Percentiles rank a stretch among this genome's conserved stretches.
Evolutionary conservation across 2,329 filamentous ascomycete genomes (phyloP).

Genomic region (Alternaria atra): DNA sequence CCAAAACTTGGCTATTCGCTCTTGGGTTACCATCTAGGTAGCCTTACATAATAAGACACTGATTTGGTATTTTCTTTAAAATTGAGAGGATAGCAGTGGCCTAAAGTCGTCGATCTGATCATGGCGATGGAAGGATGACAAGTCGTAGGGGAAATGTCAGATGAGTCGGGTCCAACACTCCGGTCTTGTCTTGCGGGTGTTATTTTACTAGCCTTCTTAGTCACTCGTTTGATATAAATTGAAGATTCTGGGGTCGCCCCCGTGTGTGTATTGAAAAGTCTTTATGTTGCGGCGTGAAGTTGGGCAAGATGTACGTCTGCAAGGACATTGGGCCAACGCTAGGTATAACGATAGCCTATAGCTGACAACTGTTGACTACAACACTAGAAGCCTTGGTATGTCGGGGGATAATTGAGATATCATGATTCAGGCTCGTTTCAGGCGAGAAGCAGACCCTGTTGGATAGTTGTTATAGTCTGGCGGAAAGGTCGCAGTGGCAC

Average conservation of each 20-base stretch:
- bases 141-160: not conserved
- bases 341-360: too few species aligned
- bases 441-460: too few species aligned
- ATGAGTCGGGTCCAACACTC: slow-evolving; percentile 14
- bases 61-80: too few species aligned
- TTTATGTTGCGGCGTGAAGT: not conserved
- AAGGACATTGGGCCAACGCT: too few species aligned
- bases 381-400: too few species aligned
- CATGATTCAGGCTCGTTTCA: too few species aligned
- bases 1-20: slow-evolving; percentile 10
- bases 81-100: not conserved
- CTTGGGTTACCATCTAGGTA: slow-evolving; percentile 14
- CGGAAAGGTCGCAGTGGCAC: not conserved
- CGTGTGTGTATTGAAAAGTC: not conserved
- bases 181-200: not conserved
- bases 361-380: too few species aligned
- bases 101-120: not conserved
- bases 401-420: too few species aligned
- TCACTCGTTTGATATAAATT: not conserved
- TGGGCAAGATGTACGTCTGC: too few species aligned
- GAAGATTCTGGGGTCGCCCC: slow-evolving; percentile 4
- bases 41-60: not conserved
- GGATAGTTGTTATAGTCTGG: not conserved
- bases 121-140: too few species aligned
- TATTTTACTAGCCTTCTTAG: slow-evolving; percentile 5